Evolutionary conservation across 768 basidiomycete species (phyloP).

Genomic region (Paxillus involutus): DNA sequence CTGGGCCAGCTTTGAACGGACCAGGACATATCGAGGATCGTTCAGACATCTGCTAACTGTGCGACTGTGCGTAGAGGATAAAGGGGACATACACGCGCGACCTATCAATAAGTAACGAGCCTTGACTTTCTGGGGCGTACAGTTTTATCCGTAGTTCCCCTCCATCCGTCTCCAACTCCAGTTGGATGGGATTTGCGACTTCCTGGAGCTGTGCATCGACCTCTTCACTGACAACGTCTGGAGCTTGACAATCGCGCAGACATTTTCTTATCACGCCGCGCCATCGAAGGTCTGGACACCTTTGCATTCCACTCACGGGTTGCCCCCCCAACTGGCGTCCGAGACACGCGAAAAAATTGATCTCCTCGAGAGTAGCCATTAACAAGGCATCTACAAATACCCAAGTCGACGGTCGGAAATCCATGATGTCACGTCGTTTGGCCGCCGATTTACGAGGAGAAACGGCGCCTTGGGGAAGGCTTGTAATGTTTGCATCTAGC

Average conservation of each 20-base stretch:
- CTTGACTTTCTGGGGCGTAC: neutral
- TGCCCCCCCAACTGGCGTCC: conserved; percentile 43
- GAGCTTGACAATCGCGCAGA: conserved; percentile 38
- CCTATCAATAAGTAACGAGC: neutral
- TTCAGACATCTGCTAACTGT: too few relatives aligned
- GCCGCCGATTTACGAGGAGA: conserved; percentile 47
- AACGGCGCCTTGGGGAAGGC: too few relatives aligned
- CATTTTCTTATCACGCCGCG: conserved; percentile 47
- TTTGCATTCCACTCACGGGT: conserved; percentile 42
- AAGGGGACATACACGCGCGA: too few relatives aligned
- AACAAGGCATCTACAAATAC: conserved; percentile 44
- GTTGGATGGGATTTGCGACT: conserved; percentile 12
- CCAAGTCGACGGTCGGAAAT: conserved; percentile 46
- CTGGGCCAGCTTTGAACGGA: too few relatives aligned
- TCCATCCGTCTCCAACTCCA: conserved; percentile 9
- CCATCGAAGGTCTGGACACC: conserved; percentile 51
- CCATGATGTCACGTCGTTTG: conserved; percentile 44
- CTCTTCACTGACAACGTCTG: conserved; percentile 37
- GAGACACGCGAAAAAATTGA: conserved; percentile 52
- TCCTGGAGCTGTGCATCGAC: conserved; percentile 36
- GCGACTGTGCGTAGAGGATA: too few relatives aligned
- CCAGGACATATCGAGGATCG: too few relatives aligned
- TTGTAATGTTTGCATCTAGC: too few relatives aligned
- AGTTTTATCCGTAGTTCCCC: neutral
- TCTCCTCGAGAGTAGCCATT: conserved; percentile 56